phyloP scores from a whole-genome alignment of 805 yeast species.

The Cyberlindnera subsufficiens region DNA sequence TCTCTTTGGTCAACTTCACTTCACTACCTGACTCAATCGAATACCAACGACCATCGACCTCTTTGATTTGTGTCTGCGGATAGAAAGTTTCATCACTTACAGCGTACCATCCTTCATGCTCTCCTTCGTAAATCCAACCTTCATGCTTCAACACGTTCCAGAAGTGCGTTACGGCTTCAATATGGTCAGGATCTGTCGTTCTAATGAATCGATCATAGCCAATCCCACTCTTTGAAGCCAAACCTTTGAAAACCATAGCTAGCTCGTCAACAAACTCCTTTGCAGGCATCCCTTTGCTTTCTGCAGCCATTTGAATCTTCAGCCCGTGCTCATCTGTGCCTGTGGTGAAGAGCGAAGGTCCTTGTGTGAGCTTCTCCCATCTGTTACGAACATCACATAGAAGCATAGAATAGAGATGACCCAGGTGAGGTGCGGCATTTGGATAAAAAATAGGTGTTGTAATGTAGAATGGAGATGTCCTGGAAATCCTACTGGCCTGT shows the following conservation, averaged over 20 bases:
- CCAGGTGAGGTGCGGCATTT: conserved; percentile 91
- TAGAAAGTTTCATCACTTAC: conserved; percentile 92
- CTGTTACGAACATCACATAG: conserved; percentile 73
- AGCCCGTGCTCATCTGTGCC: conserved; percentile 98
- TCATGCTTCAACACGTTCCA: conserved; percentile 60
- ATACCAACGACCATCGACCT: conserved; percentile 30
- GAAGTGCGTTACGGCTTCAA: conserved; percentile 52
- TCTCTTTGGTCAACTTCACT: conserved; percentile 72
- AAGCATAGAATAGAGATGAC: conserved; percentile 86
- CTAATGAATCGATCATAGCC: conserved; percentile 74
- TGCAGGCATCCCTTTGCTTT: conserved; percentile 45
- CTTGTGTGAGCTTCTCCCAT: conserved; percentile 51
- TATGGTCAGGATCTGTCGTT: conserved; percentile 84
- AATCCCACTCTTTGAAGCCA: conserved; percentile 57
- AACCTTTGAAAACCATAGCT: conserved; percentile 52
- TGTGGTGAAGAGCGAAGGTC: conserved; percentile 58
- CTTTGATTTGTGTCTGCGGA: conserved; percentile 68
- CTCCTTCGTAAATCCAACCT: conserved; percentile 74
- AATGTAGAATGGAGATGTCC: conserved; percentile 32
- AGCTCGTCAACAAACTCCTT: conserved; percentile 68
- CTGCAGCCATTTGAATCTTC: conserved; percentile 86
- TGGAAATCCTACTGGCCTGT: background rate
- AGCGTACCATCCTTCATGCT: conserved; percentile 93
- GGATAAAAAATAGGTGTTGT: conserved; percentile 96
- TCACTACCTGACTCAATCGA: conserved; percentile 70